Percentiles rank a stretch among this genome's conserved stretches.
These are phyloP conservation scores for Cyphellophora attinorum DNA, from an alignment of 2,329 filamentous ascomycete genomes.

Conservation along the genomic window DNA sequence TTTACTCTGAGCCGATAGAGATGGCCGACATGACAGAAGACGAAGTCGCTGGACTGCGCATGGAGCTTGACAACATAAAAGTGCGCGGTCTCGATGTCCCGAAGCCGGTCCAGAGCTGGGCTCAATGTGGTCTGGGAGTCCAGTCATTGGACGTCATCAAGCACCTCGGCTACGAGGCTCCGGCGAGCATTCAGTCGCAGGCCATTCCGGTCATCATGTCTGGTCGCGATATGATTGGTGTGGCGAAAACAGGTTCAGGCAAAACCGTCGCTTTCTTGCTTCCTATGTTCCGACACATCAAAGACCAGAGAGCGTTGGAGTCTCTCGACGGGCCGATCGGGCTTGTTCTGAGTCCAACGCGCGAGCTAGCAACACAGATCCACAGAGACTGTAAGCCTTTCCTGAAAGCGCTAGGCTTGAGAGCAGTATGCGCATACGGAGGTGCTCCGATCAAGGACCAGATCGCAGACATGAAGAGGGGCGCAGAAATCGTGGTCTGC, in stretches of 20 bases:
- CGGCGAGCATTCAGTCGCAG: slow-evolving; percentile 91
- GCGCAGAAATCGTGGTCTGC: slow-evolving; percentile 88
- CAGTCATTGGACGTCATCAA: slow-evolving; percentile 80
- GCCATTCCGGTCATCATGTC: slow-evolving; percentile 94
- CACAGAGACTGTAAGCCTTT: slow-evolving; percentile 93
- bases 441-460: slow-evolving; percentile 95
- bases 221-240: slow-evolving; percentile 92
- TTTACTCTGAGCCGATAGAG: slow-evolving; percentile 86
- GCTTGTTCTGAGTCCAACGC: slow-evolving; percentile 85
- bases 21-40: slow-evolving; percentile 73
- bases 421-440: slow-evolving; percentile 86
- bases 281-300: slow-evolving; percentile 97
- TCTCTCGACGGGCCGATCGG: slow-evolving; percentile 79
- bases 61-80: slow-evolving; percentile 92
- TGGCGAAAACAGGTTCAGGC: slow-evolving; percentile 95
- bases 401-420: slow-evolving; percentile 72
- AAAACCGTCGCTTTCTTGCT: slow-evolving; percentile 94
- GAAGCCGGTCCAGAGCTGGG: slow-evolving; percentile 92
- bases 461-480: slow-evolving; percentile 90
- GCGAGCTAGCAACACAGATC: slow-evolving; percentile 89
- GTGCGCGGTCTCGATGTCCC: slow-evolving; percentile 80
- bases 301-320: slow-evolving; percentile 75
- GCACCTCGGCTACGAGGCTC: slow-evolving; percentile 71
- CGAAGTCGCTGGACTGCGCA: slow-evolving; percentile 68
- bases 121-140: slow-evolving; percentile 81